Base-by-base conservation (phyloP, 331 rosid genomes). In the Dryas integrifolia region DNA sequence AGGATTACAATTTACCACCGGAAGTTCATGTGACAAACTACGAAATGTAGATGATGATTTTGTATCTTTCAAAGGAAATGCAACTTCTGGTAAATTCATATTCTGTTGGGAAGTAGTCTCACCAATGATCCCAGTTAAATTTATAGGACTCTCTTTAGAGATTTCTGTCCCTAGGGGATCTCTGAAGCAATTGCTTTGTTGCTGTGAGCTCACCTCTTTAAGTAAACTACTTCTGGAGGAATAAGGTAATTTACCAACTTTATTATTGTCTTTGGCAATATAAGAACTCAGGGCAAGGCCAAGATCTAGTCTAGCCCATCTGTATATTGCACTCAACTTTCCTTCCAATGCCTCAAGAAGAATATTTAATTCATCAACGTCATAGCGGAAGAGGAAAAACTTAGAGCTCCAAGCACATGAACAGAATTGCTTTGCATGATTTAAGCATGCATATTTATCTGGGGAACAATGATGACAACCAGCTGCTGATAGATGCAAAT, bases 321-420 rank as follows among this genome's bases (percentile, higher is more conserved):
- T 85, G 83, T 95, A 92, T 57, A 92, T 81, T 72, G 99, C 96
- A 87, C 98, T 92, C 80, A 92, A 80, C 72, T 95, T 95, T 78
- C 99, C 99, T 77, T 95, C 94, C 91, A 95, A 85, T 78, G 99
- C 99, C 82, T 95, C 97, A 67, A 92, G 88, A 57, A 95, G 96
- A 77, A 92, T 81, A 75, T 79, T 81, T 79, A 95, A 79, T 78
- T 95, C 99, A 78, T 79, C 78, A 41, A 86, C 76, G 77, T 92
- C 96, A 74, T 95, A 95, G 26, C 99, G 99, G 44, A 92, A 95
- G 56, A 95, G 98, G 77, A 88, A 95, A 82, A 87, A 85, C 76
- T 81, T 95, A 81, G 90, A 74, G 67, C 79, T 88, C 96, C 81
- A 85, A 72, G 93, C 72, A 88, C 98, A 95, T 5, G 89, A 83